Evolutionary conservation across 805 yeast species (phyloP).

Genomic region (Kodamaea restingae): DNA sequence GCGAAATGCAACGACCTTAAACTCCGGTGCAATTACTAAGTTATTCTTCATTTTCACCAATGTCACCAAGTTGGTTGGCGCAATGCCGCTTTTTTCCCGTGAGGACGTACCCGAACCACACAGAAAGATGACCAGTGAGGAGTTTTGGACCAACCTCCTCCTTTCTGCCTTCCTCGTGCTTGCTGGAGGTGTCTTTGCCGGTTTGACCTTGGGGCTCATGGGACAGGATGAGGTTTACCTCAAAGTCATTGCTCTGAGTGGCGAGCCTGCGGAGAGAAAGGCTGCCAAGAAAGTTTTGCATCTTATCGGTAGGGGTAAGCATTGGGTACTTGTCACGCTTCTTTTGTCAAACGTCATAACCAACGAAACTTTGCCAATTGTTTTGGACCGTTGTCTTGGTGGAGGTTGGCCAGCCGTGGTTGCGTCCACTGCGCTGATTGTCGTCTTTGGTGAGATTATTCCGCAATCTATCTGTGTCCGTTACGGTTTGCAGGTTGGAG

Average conservation of each 20-base stretch:
- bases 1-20: constrained; percentile 23
- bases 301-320: constrained; percentile 80
- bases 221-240: constrained; percentile 96
- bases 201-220: constrained; percentile 92
- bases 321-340: constrained; percentile 92
- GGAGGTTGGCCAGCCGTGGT: constrained; percentile 98
- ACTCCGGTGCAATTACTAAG: constrained; percentile 23
- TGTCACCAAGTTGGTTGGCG: constrained; percentile 30
- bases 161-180: constrained; percentile 61
- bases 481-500: constrained; percentile 88
- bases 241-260: constrained; percentile 85
- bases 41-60: constrained; percentile 30
- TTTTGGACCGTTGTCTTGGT: constrained; percentile 85
- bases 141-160: constrained; percentile 46
- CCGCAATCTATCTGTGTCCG: constrained; percentile 94
- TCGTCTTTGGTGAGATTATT: constrained; percentile 91
- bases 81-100: constrained; percentile 28
- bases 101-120: not conserved
- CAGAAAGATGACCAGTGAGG: constrained; percentile 27
- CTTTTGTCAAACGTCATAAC: constrained; percentile 85
- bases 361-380: constrained; percentile 91
- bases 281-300: constrained; percentile 69
- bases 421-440: constrained; percentile 87
- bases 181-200: constrained; percentile 89
- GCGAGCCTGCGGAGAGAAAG: constrained; percentile 63